These are phyloP conservation scores for Oidium heveae DNA, from an alignment of 2,329 filamentous ascomycete genomes.

Conservation along the genomic window DNA sequence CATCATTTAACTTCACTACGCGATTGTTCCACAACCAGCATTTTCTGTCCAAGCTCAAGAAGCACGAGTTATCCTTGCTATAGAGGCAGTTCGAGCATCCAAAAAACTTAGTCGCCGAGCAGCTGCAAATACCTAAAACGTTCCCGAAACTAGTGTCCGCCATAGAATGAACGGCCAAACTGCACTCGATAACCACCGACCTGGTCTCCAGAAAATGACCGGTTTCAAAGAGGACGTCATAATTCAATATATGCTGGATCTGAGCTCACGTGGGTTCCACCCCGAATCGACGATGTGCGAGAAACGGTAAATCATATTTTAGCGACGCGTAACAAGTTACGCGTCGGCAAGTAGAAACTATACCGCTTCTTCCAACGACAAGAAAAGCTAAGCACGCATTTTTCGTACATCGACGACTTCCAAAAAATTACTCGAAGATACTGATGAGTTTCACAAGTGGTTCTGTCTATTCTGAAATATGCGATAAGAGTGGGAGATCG, in stretches of 20 bases:
- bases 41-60: slow-evolving; percentile 4
- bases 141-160: slow-evolving; percentile 3
- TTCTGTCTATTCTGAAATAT: slow-evolving; percentile 5
- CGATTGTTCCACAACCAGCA: background rate
- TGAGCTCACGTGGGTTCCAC: slow-evolving; percentile 5
- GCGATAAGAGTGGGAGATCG: slow-evolving; percentile 4
- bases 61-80: slow-evolving; percentile 6
- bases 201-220: slow-evolving; percentile 1
- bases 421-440: slow-evolving; percentile 6
- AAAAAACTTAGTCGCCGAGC: slow-evolving; percentile 3
- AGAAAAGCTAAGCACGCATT: slow-evolving; percentile 4
- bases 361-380: slow-evolving; percentile 4
- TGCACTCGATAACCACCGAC: background rate
- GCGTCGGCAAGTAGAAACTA: slow-evolving; percentile 2
- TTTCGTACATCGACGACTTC: slow-evolving; percentile 5
- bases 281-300: slow-evolving; percentile 4
- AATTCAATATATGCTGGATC: slow-evolving; percentile 4
- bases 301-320: slow-evolving; percentile 6
- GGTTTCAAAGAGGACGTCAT: slow-evolving; percentile 5
- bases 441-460: slow-evolving; percentile 5
- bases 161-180: slow-evolving; percentile 3
- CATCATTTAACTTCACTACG: too few relatives aligned
- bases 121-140: slow-evolving; percentile 4
- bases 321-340: background rate
- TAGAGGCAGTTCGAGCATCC: slow-evolving; percentile 2